Percentiles rank a stretch among this genome's conserved stretches.
Conservation (phyloP, 2,329 filamentous ascomycete genomes). For the Fusarium scirpi region DNA sequence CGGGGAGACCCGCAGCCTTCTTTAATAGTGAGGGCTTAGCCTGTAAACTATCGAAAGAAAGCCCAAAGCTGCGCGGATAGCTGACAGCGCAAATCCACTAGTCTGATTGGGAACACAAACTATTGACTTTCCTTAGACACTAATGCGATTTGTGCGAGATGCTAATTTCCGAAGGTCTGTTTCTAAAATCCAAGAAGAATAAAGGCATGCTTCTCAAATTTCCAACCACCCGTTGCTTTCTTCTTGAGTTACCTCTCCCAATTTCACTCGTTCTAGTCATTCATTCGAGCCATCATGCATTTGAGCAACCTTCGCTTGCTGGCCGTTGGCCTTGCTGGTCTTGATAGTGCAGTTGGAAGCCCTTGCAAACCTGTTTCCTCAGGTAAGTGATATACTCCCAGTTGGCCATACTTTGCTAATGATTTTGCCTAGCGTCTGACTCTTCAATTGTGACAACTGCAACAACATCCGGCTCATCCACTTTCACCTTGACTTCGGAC, state of each 20-base stretch:
- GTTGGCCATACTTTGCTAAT: background rate
- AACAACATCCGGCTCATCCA: background rate
- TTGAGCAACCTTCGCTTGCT: background rate
- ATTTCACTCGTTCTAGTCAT: background rate
- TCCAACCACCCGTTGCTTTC: background rate
- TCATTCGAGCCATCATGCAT: background rate
- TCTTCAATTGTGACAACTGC: background rate
- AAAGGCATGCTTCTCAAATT: background rate
- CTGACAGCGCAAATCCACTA: background rate
- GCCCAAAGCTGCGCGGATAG: background rate
- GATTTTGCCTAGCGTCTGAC: background rate
- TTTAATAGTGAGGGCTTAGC: fast-evolving
- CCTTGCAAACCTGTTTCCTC: background rate
- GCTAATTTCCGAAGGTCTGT: background rate
- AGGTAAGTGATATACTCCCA: background rate
- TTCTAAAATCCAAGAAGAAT: background rate
- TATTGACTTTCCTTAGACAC: background rate
- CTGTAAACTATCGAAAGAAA: background rate
- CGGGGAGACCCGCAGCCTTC: background rate
- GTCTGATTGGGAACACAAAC: background rate
- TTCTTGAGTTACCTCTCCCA: background rate
- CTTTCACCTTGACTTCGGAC: background rate
- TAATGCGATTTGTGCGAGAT: background rate
- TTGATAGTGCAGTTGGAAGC: background rate
- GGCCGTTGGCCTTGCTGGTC: background rate